Base-by-base conservation (phyloP, 2,329 filamentous ascomycete genomes). In the Aspergillus vadensis region DNA sequence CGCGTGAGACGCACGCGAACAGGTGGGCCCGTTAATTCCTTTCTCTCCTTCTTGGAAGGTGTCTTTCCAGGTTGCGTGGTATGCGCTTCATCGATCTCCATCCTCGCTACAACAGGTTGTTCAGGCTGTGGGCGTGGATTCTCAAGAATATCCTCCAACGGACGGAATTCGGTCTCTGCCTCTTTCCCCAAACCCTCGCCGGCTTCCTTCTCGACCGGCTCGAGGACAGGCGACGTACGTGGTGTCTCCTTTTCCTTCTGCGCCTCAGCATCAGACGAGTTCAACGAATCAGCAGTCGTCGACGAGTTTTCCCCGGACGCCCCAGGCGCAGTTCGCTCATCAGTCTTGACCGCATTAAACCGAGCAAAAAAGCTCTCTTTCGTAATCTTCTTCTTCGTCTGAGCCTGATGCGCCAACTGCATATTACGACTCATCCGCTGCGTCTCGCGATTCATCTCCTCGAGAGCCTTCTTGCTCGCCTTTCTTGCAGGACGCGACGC, bases 391-490 rank as follows among this genome's bases (percentile, higher is more conserved):
- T 95, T 98, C 76, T 90, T 93, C 1, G 92, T 96, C 78, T 89
- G 91, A 23, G 91, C 90, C 72, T 97, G 88, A 75, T 98, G 93
- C 1, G 91, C 87, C 52, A 99, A 84, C 75, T 98, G 94, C 86
- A 97, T 91, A 72, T 90, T 96, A 66, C 95, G 86, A 67, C 86
- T 89, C 79, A 99, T 86, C 30, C 95, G 87, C 79, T 99, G 95
- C 1, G 94, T 97, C 77, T 99, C 95, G 60, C 92, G 86, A 69
- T 90, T 90, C 89, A 99, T 97, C 67, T 98, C 94, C 72, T 97
- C 91, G 44, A 97, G 75, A 0, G 95, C 95, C 77, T 92, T 97
- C 79, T 94, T 98, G 80, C 93, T 94, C 0, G 95, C 93, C 73
- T 95, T 96, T 12, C 95, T 86, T 2, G 74, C 65, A 5, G 92